Evolutionary conservation across 2,329 filamentous ascomycete species (phyloP), one percentile per base, ranked within the genome.

Genomic region (Ophiocordyceps unilateralis): DNA sequence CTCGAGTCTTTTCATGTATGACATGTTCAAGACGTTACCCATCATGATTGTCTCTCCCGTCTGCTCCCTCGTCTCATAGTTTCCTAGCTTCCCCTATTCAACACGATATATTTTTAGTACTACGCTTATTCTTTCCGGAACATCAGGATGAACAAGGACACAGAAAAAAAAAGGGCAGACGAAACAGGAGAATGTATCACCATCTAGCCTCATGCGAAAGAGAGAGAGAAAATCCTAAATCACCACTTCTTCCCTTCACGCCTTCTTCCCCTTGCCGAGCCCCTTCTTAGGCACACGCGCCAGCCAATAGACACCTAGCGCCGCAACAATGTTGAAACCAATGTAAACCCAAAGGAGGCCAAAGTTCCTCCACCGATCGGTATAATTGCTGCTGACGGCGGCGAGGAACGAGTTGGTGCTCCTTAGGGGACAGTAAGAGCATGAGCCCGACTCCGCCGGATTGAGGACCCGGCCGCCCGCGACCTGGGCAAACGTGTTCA

Each of bases 291-390:
- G 66, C 44, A 71, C 63, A 30, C 68, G 60, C 1, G 60, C 64
- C 44, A 72, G 54, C 67, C 68, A 79, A 53, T 79, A 80, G 30
- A 78, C 53, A 3, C 62, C 55, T 37, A 79, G 55, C 0, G 74
- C 72, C 0, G 64, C 72, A 24, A 57, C 56, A n/a, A 76, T 56
- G 52, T 80, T 80, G 54, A 78, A 74, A 12, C 65, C 54, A 44
- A 78, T 66, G 46, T 73, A 81, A 0, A 65, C 68, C 63, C 71
- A 78, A 42, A 78, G 59, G 22, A 82, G 58, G 2, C 76, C 80
- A 53, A 79, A 80, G 55, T 85, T 81, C 45, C 78, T 69, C 79
- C 79, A 85, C 22, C 76, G 63, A 23, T 81, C 62, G 23, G 48
- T 55, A 54, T 79, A 83, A 45, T 65, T 54, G 44, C 72, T 67